Percentiles rank a stretch among this genome's conserved stretches.
Conservation (phyloP, 2,329 filamentous ascomycete genomes). For the Penicillium hesseltinei region DNA sequence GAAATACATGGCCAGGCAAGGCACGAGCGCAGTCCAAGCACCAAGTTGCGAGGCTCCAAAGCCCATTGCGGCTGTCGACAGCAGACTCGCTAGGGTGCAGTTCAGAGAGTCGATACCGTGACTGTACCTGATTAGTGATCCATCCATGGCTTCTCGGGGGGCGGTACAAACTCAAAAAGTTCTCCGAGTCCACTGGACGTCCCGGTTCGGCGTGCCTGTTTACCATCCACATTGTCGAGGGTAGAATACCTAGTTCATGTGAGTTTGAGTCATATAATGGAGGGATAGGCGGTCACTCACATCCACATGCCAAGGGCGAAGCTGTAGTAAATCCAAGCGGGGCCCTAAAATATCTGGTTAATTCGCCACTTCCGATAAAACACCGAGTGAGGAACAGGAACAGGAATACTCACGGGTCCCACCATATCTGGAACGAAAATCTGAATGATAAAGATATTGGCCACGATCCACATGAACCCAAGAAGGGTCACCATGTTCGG, state of each 20-base stretch:
- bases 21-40: slow-evolving; percentile 86
- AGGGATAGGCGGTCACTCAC: slow-evolving; percentile 48
- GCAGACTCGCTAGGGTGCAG: slow-evolving; percentile 86
- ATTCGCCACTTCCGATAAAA: not conserved
- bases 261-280: slow-evolving; percentile 10
- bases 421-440: slow-evolving; percentile 85
- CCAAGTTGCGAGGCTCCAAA: slow-evolving; percentile 80
- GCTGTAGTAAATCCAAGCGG: slow-evolving; percentile 91
- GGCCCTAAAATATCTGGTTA: slow-evolving; percentile 56
- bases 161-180: slow-evolving; percentile 72
- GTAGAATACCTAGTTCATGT: slow-evolving; percentile 66
- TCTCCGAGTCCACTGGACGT: slow-evolving; percentile 94
- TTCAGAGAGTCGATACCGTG: slow-evolving; percentile 98
- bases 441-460: slow-evolving; percentile 72
- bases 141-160: slow-evolving; percentile 7
- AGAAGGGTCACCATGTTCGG: slow-evolving; percentile 97
- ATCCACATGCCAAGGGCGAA: slow-evolving; percentile 96
- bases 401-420: slow-evolving; percentile 66
- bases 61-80: slow-evolving; percentile 91
- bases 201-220: slow-evolving; percentile 90
- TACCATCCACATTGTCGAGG: slow-evolving; percentile 98
- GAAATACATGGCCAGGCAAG: slow-evolving; percentile 97
- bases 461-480: slow-evolving; percentile 91
- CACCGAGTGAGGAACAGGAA: not conserved
- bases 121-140: slow-evolving; percentile 40